Base-by-base conservation (phyloP, 2,329 filamentous ascomycete genomes). In the Stemphylium beticola region DNA sequence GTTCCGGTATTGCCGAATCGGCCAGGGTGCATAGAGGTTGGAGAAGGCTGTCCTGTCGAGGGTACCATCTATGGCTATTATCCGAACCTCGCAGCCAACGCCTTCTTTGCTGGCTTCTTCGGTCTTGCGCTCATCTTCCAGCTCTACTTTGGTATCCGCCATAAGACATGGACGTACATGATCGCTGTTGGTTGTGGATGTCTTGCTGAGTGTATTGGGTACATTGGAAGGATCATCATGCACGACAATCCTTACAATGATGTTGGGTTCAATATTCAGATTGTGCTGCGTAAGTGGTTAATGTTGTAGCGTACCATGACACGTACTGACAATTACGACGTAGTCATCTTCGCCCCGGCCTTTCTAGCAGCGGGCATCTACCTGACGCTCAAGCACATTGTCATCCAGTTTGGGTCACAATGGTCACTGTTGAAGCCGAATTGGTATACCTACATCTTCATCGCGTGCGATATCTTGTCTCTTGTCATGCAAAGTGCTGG, bases 361-460 rank as follows among this genome's bases (percentile, higher is more conserved):
- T 86, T 82, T 65, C 69, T 81, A 45, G 80, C 79, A 7, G 84
- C 79, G 1, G 79, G 76, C 48, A 81, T 85, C 57, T 85, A 84
- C 69, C 66, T 86, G 20, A 81, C 77, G 4, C 74, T 86, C 3
- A 82, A 83, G 22, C 81, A 84, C 38, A 77, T 85, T 47, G 80
- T 85, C 42, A 68, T 81, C 14, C 75, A 78, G 37, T 82, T 85
- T 53, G 84, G 84, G 29, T 52, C 62, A 12, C 29, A 53, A 10
- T 65, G 67, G 59, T 64, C 57, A 4, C 47, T 65, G n/a, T 22
- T 74, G 5, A 32, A 56, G n/a, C 68, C 70, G 2, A 46, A 31
- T 1, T 69, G 79, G 41, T 85, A 85, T 67, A 85, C 84, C 7
- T 81, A 81, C 69, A 78, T 85, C 52, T 87, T 87, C 72, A 82